These are phyloP conservation scores for Vitis labrusca DNA, from an alignment of 164 flowering plant genomes.

Conservation along the genomic window DNA sequence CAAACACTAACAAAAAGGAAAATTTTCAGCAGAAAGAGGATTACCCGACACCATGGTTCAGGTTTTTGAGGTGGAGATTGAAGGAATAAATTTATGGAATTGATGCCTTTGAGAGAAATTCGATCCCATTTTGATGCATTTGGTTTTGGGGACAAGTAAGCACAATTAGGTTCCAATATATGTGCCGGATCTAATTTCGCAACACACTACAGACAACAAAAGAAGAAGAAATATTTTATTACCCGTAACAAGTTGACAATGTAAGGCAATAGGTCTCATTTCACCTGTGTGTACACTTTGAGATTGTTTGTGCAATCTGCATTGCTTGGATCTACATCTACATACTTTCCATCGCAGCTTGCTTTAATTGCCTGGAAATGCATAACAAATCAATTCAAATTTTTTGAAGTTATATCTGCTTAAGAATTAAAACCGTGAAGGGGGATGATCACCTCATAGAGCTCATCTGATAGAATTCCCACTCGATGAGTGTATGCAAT, in stretches of 20 bases:
- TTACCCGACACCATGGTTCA: background rate
- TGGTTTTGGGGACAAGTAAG: background rate
- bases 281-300: constrained; percentile 11
- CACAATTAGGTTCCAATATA: background rate
- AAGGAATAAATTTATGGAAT: background rate
- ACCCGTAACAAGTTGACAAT: too few relatives aligned
- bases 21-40: background rate
- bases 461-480: constrained; percentile 48
- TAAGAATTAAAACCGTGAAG: too few relatives aligned
- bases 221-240: too few relatives aligned
- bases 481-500: constrained; percentile 39
- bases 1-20: background rate
- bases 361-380: constrained; percentile 15
- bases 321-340: constrained; percentile 20
- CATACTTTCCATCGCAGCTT: constrained; percentile 26
- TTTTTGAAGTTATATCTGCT: too few relatives aligned
- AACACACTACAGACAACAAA: too few relatives aligned
- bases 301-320: constrained; percentile 19
- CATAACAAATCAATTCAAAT: background rate
- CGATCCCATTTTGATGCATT: background rate
- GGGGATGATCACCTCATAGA: constrained; percentile 38
- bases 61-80: background rate
- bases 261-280: too few relatives aligned
- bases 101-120: background rate
- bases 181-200: background rate